phyloP scores from a whole-genome alignment of 2,329 filamentous ascomycete genomes.

The Ophiostoma sp. region DNA sequence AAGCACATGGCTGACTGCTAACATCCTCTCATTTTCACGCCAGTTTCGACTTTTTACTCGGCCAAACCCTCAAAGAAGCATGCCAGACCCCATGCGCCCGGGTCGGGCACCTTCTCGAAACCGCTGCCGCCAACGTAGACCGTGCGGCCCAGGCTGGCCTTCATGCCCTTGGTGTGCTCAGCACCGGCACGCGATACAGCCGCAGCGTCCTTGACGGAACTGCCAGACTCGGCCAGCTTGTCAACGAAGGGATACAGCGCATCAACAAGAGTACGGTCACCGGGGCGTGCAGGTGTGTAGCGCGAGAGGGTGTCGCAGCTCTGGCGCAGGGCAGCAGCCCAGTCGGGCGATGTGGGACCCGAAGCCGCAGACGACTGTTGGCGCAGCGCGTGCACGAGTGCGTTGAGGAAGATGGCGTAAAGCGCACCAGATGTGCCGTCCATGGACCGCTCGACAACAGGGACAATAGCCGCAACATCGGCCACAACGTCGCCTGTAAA shows the following conservation, averaged over 20 bases:
- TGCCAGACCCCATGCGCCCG: slow-evolving; percentile 72
- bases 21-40: not conserved
- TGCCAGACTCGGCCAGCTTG: slow-evolving; percentile 61
- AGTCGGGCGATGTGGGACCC: slow-evolving; percentile 41
- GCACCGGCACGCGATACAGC: slow-evolving; percentile 73
- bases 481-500: slow-evolving; percentile 54
- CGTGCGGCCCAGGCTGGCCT: slow-evolving; percentile 78
- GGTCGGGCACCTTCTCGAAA: slow-evolving; percentile 63
- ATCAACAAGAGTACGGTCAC: slow-evolving; percentile 88
- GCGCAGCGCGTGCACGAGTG: slow-evolving; percentile 66
- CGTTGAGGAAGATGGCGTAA: slow-evolving; percentile 84
- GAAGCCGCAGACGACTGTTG: slow-evolving; percentile 40
- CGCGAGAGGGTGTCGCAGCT: slow-evolving; percentile 70
- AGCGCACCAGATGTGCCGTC: slow-evolving; percentile 63
- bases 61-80: slow-evolving; percentile 80
- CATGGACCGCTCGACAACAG: slow-evolving; percentile 59
- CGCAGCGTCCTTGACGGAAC: slow-evolving; percentile 68
- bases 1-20: not conserved
- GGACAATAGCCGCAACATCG: slow-evolving; percentile 54
- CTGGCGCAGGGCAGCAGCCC: slow-evolving; percentile 67
- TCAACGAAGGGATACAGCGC: slow-evolving; percentile 86
- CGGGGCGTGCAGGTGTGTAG: slow-evolving; percentile 87
- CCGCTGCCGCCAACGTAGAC: slow-evolving; percentile 80
- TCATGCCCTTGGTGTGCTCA: slow-evolving; percentile 87
- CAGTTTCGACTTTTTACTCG: slow-evolving; percentile 39